Conservation (phyloP, 2,329 filamentous ascomycete species). For the Raffaelea deltoideospora region DNA sequence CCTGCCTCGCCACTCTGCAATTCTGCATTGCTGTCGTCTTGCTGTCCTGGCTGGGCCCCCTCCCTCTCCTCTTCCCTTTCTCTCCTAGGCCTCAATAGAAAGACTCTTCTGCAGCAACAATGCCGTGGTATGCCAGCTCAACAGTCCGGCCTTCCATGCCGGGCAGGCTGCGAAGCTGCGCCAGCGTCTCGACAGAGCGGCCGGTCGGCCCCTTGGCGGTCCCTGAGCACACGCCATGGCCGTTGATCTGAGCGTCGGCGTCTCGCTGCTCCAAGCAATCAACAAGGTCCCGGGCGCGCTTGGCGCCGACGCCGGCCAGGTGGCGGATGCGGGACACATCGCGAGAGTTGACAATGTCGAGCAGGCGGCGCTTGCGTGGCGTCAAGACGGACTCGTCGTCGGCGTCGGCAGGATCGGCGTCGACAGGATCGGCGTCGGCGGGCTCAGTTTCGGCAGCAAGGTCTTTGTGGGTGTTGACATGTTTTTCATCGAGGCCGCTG, state of each 20-base stretch:
- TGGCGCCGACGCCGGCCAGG: constrained; percentile 56
- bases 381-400: constrained; percentile 27
- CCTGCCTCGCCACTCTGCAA: too few relatives aligned
- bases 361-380: constrained; percentile 45
- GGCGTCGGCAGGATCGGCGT: constrained; percentile 2
- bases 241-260: constrained; percentile 5
- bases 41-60: background rate
- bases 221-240: background rate
- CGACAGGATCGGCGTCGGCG: background rate
- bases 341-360: constrained; percentile 60
- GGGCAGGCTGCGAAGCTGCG: constrained; percentile 36
- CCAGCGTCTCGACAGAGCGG: constrained; percentile 28
- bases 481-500: too few relatives aligned
- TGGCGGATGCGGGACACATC: constrained; percentile 50
- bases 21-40: too few relatives aligned
- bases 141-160: constrained; percentile 42
- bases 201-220: background rate
- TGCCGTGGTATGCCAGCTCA: constrained; percentile 38
- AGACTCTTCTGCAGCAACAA: too few relatives aligned
- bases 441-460: background rate
- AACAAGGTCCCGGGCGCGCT: constrained; percentile 50
- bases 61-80: background rate
- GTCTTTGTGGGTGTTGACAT: too few relatives aligned
- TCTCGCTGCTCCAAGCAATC: constrained; percentile 33
- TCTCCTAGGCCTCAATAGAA: background rate